Base-by-base conservation (phyloP, 2,329 filamentous ascomycete genomes). In the Calonectria hawksworthii region DNA sequence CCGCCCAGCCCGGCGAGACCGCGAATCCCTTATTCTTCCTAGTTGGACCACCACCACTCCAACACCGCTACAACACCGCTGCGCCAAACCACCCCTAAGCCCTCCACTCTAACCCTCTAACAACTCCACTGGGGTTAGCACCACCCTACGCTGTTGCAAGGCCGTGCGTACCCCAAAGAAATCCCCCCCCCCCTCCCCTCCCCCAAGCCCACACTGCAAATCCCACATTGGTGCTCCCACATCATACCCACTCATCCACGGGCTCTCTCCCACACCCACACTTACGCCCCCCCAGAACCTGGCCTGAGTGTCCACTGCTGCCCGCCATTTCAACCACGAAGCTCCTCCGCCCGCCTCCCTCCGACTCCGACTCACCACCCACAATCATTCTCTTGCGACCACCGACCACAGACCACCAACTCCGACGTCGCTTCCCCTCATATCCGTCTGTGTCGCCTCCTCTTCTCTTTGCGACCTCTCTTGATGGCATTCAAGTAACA, bases 271-370 rank as follows among this genome's bases (percentile, higher is more conserved):
- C 67, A 68, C 76, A 54, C 75, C 71, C 54, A 34, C 61, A 36
- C 64, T 47, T 18, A 51, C 63, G 64, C 69, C 66, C 56, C 74
- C 73, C 65, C 72, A 75, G 73, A 76, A 72, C 73, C 74, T 80
- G 70, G 64, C 71, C 65, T 74, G 72, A 72, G 77, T 78, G 68
- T 21, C 56, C 68, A 44, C 68, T 70, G 76, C 68, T 70, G 76
- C 79, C 79, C 77, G 69, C 79, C 79, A 80, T 81, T 81, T 81
- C 79, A 78, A 78, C 77, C 79, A 77, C 74, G 56, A 76, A 78
- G 76, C 76, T 65, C 75, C 73, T 77, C 72, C 77, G 56, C 77
- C 74, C 75, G 68, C 74, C 77, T 80, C 76, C 74, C 76, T 78
- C 77, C 74, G 76, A 75, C 71, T 79, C 73, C 70, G 76, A 78